Conservation (phyloP, 1,284 basidiomycete species). For the Schizophyllum commune region DNA sequence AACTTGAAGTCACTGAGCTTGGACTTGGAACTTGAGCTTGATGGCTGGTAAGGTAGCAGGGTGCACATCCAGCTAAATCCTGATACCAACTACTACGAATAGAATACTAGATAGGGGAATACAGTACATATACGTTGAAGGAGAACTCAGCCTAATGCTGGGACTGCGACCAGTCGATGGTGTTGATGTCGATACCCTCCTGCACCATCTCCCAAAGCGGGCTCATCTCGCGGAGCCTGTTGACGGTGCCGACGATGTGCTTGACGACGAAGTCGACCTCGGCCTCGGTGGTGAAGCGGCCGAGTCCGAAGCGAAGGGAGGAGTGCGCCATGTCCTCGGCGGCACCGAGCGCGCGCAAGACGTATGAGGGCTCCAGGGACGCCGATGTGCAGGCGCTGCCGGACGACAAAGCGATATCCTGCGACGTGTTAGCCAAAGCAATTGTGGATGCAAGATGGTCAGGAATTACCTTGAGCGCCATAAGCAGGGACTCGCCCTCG, state of each 20-base stretch:
- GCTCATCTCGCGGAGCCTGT: constrained; percentile 52
- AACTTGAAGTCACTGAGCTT: no score
- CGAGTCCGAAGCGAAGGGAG: constrained; percentile 95
- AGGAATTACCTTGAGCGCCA: constrained; percentile 86
- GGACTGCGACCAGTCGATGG: constrained; percentile 84
- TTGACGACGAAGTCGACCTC: constrained; percentile 94
- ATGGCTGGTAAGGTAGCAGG: neutral
- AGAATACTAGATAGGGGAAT: neutral
- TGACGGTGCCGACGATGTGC: constrained; percentile 83
- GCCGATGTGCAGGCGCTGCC: constrained; percentile 99
- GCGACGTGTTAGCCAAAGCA: neutral
- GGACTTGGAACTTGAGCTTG: neutral
- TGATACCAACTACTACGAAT: neutral
- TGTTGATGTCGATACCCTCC: constrained; percentile 91
- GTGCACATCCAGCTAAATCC: neutral
- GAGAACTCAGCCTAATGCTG: constrained; percentile 21
- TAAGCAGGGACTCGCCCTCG: constrained; percentile 94
- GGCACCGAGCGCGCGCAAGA: constrained; percentile 91
- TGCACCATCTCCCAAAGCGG: constrained; percentile 99
- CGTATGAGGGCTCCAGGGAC: constrained; percentile 97
- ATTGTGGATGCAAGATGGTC: constrained; percentile 9
- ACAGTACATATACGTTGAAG: neutral
- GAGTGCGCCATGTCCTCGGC: constrained; percentile 99
- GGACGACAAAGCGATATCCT: constrained; percentile 96
- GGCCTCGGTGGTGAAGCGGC: constrained; percentile 95